These are phyloP conservation scores for Cryphonectria carpinicola DNA, from an alignment of 2,329 filamentous ascomycete genomes.

Conservation along the genomic window DNA sequence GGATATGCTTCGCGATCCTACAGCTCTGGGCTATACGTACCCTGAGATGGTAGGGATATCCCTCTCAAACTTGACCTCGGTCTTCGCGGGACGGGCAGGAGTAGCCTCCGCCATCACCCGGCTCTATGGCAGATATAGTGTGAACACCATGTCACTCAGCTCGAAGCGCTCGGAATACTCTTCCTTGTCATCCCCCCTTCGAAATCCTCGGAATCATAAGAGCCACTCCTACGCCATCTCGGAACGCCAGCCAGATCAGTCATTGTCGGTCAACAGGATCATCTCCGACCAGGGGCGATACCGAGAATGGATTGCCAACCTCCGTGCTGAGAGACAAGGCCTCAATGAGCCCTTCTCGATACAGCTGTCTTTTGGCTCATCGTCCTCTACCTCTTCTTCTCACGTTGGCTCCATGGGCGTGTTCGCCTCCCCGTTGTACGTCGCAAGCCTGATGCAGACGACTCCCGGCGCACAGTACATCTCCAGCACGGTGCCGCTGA, in stretches of 20 bases:
- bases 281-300: slow-evolving; percentile 49
- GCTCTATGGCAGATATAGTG: slow-evolving; percentile 59
- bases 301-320: slow-evolving; percentile 70
- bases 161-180: slow-evolving; percentile 20
- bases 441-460: slow-evolving; percentile 36
- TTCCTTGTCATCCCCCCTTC: background rate
- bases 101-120: slow-evolving; percentile 60
- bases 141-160: slow-evolving; percentile 38
- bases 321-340: slow-evolving; percentile 64
- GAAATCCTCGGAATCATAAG: background rate
- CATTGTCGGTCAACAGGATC: slow-evolving; percentile 35
- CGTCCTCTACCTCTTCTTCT: slow-evolving; percentile 23
- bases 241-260: slow-evolving; percentile 13
- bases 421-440: slow-evolving; percentile 45
- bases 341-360: slow-evolving; percentile 66
- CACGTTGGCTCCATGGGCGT: slow-evolving; percentile 65
- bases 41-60: slow-evolving; percentile 57
- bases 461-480: slow-evolving; percentile 43
- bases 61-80: slow-evolving; percentile 40
- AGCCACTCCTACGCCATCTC: background rate
- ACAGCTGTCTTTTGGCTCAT: slow-evolving; percentile 69
- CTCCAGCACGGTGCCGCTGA: slow-evolving; percentile 57
- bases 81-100: slow-evolving; percentile 43
- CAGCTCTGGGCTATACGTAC: slow-evolving; percentile 75
- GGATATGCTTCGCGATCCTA: slow-evolving; percentile 60